Percentiles rank a stretch among this genome's conserved stretches.
Evolutionary conservation across 2,329 filamentous ascomycete species (phyloP).

Genomic region (Fusarium multiceps): DNA sequence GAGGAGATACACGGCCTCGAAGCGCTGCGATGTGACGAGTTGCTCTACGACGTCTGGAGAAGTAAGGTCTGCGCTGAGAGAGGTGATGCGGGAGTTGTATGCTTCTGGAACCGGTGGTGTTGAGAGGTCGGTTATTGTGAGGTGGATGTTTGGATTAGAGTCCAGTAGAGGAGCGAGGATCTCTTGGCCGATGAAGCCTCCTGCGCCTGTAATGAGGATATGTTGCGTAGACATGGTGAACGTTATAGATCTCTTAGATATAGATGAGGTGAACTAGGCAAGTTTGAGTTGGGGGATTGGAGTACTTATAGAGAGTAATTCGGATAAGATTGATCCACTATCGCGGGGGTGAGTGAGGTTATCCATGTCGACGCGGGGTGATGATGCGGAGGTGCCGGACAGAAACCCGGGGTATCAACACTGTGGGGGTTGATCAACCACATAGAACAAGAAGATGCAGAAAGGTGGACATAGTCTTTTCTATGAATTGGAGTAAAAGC

Average conservation of each 20-base stretch:
- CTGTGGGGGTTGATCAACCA: neutral
- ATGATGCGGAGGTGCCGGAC: slow-evolving; percentile 34
- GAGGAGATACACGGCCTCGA: slow-evolving; percentile 66
- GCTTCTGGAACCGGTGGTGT: slow-evolving; percentile 61
- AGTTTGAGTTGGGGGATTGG: neutral
- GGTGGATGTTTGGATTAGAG: slow-evolving; percentile 49
- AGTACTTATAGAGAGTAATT: too few species aligned
- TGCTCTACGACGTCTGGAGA: slow-evolving; percentile 32
- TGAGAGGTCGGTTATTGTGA: slow-evolving; percentile 68
- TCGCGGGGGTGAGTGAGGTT: slow-evolving; percentile 26
- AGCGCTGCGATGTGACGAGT: slow-evolving; percentile 47
- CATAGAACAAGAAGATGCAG: neutral
- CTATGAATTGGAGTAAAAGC: neutral
- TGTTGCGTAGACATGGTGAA: slow-evolving; percentile 34
- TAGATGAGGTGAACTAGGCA: neutral
- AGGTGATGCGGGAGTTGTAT: slow-evolving; percentile 44
- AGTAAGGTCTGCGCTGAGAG: slow-evolving; percentile 44
- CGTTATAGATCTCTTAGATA: neutral
- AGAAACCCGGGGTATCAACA: slow-evolving; percentile 29
- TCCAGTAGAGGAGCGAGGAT: slow-evolving; percentile 67
- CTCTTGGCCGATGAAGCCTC: slow-evolving; percentile 73
- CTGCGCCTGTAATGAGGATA: slow-evolving; percentile 72
- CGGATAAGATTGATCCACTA: slow-evolving; percentile 33
- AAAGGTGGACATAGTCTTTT: neutral
- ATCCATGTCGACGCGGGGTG: slow-evolving; percentile 31